Base-by-base conservation (phyloP, 1,284 basidiomycete species). In the Microbotryum saponariae region DNA sequence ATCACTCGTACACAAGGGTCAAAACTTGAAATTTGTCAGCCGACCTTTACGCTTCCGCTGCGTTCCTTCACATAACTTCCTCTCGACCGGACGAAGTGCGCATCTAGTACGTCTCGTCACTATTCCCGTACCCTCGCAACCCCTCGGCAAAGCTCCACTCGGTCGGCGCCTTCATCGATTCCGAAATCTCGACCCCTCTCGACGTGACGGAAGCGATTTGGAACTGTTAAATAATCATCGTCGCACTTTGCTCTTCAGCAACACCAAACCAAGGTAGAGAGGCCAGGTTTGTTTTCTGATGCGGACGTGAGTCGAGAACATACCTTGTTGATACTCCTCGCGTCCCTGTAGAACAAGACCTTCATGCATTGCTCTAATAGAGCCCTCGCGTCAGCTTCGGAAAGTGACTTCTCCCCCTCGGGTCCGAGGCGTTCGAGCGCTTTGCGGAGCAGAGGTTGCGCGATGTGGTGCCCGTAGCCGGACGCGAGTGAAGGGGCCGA, bases 261-360 rank as follows among this genome's bases (percentile, higher is more conserved):
- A n/a, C n/a, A n/a, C n/a, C n/a, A n/a, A n/a, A n/a, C n/a, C n/a
- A n/a, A n/a, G n/a, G n/a, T n/a, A n/a, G n/a, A n/a, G n/a, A n/a
- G n/a, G n/a, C n/a, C n/a, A n/a, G n/a, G n/a, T n/a, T n/a, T n/a
- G 18, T 12, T 42, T n/a, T n/a, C 44, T 49, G 21, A 44, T 25
- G 42, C 9, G n/a, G n/a, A n/a, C n/a, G n/a, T 25, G 16, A 47
- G n/a, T 18, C 8, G 12, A 23, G 46, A 23, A 75, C 81, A 48
- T 66, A 91, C 92, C 83, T 97, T 93, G 82, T 98, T 91, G 76
- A 96, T 79, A 79, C 88, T 91, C 72, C 96, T 83, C 3, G 94
- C 94, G 73, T 99, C 96, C 53, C 94, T 85, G 78, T 99, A 99
- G 79, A 88, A 98, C 58, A 99, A 80, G 14, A 98, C 93, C 72